phyloP scores from a whole-genome alignment of 108 stramenopile genomes.

The Cyclostephanos tholiformis region DNA sequence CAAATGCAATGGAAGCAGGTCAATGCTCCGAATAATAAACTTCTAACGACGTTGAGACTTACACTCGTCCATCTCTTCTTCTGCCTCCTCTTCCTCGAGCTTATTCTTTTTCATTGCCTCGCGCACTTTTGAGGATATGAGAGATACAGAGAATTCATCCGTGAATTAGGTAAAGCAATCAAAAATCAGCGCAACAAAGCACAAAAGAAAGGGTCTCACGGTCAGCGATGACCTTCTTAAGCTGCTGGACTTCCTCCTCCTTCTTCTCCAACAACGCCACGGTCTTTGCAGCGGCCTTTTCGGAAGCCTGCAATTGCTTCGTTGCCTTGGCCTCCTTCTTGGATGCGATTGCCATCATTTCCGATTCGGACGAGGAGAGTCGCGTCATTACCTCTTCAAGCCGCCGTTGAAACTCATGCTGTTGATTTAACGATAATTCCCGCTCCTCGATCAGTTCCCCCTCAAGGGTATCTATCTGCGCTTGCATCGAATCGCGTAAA shows the following conservation, averaged over 20 bases:
- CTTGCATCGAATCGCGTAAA: conserved; percentile 35
- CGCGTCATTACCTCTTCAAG: conserved; percentile 45
- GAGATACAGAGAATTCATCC: neutral
- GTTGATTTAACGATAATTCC: conserved; percentile 37
- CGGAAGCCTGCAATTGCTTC: conserved; percentile 43
- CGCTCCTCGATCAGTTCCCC: conserved; percentile 46
- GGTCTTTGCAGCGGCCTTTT: conserved; percentile 50
- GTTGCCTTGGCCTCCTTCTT: conserved; percentile 46
- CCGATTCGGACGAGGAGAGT: conserved; percentile 37
- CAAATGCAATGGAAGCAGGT: neutral
- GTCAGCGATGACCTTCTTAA: conserved; percentile 48
- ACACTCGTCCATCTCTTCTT: conserved; percentile 50
- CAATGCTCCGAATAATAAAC: neutral
- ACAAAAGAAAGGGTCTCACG: neutral
- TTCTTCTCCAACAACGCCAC: conserved; percentile 46
- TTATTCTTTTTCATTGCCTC: conserved; percentile 55
- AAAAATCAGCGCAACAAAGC: no score
- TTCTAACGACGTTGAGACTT: conserved; percentile 6
- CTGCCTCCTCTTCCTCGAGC: conserved; percentile 43
- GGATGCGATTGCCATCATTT: conserved; percentile 31
- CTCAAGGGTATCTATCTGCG: conserved; percentile 44
- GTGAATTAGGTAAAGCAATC: neutral
- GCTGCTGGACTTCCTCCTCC: conserved; percentile 45
- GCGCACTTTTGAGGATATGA: conserved; percentile 21
- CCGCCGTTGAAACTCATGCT: conserved; percentile 38